These are phyloP conservation scores for Musa beccarii DNA, from an alignment of 176 grass and related monocot species.

Conservation along the genomic window DNA sequence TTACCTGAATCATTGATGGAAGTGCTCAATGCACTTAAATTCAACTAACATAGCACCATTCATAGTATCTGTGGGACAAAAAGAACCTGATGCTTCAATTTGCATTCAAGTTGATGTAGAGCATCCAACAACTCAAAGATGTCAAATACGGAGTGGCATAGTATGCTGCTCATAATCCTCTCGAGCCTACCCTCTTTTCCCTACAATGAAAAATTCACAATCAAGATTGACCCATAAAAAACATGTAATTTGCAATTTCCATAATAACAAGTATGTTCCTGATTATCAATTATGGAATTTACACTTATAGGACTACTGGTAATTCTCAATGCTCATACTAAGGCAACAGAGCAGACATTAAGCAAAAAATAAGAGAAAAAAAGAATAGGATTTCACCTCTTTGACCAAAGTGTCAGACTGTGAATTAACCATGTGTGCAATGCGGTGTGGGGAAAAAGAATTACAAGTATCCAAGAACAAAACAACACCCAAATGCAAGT, in stretches of 20 bases:
- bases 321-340: background rate
- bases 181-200: constrained; percentile 42
- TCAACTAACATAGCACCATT: constrained; percentile 5
- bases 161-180: constrained; percentile 64
- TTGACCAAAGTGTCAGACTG: constrained; percentile 11
- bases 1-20: constrained; percentile 35
- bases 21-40: constrained; percentile 5
- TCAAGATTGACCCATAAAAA: constrained; percentile 7
- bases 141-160: constrained; percentile 69
- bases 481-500: constrained; percentile 38
- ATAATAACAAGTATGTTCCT: background rate
- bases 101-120: constrained; percentile 58
- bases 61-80: constrained; percentile 5
- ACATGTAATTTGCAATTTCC: background rate
- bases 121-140: constrained; percentile 77
- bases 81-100: constrained; percentile 45
- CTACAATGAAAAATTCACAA: constrained; percentile 27
- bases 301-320: background rate
- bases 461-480: constrained; percentile 90
- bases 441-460: constrained; percentile 62
- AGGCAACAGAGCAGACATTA: background rate
- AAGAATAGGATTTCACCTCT: constrained; percentile 34
- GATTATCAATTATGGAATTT: background rate
- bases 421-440: constrained; percentile 50
- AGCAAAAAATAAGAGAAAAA: background rate